Evolutionary conservation across 2,329 filamentous ascomycete genomes (phyloP).

Genomic region (Fusarium paranaense): DNA sequence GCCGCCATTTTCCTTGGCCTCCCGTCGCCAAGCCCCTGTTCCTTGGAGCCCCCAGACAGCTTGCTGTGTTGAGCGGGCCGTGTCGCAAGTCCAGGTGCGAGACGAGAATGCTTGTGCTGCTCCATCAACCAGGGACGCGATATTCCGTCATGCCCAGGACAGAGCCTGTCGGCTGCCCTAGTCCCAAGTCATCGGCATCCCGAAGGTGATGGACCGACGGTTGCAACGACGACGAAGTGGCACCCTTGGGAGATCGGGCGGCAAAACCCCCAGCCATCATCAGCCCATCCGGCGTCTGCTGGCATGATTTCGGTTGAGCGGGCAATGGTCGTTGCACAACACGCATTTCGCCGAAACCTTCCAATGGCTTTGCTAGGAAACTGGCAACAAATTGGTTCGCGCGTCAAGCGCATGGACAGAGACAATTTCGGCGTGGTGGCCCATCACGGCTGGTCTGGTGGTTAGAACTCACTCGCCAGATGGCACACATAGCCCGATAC

Average conservation of each 20-base stretch:
- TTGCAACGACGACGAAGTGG: not conserved
- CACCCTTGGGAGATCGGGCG: slow-evolving; percentile 6
- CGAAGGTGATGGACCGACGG: not conserved
- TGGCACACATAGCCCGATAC: not conserved
- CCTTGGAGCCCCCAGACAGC: slow-evolving; percentile 21
- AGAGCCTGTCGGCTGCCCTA: slow-evolving; percentile 2
- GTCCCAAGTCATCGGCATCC: not conserved
- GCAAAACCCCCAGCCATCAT: slow-evolving; percentile 8
- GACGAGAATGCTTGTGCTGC: slow-evolving; percentile 16
- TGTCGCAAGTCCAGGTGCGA: slow-evolving; percentile 13
- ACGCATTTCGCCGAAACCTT: slow-evolving; percentile 8
- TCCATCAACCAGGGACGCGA: not conserved
- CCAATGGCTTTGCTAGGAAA: slow-evolving; percentile 3
- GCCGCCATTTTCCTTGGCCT: slow-evolving; percentile 12
- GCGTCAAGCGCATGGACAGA: not conserved
- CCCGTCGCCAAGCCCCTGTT: slow-evolving; percentile 10
- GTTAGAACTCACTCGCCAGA: not conserved
- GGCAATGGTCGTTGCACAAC: slow-evolving; percentile 4
- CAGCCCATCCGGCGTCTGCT: slow-evolving; percentile 18
- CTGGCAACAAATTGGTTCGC: not conserved
- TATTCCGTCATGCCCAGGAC: not conserved
- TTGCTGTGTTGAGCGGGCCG: slow-evolving; percentile 17
- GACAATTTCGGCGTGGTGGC: not conserved
- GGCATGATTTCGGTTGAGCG: slow-evolving; percentile 22
- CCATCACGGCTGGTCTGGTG: not conserved